Evolutionary conservation across 2,329 filamentous ascomycete species (phyloP).

Genomic region (Triangularia verruculosa): DNA sequence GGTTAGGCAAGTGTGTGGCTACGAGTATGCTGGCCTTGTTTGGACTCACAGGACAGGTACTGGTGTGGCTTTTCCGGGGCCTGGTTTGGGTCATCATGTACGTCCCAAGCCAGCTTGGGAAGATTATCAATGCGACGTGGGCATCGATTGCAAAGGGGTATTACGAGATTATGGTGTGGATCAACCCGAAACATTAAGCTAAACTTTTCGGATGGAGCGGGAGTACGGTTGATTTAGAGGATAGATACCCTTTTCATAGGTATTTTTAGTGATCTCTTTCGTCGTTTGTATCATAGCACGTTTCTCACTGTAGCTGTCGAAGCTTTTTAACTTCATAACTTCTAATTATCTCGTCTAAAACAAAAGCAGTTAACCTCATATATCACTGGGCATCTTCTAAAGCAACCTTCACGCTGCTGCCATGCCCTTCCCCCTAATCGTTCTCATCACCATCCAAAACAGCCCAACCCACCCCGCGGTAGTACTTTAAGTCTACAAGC

Average conservation of each 20-base stretch:
- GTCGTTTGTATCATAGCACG: background rate
- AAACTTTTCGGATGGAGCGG: background rate
- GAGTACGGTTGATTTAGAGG: background rate
- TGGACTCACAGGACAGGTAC: slow-evolving; percentile 30
- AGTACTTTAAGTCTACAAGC: slow-evolving; percentile 1
- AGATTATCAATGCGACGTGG: slow-evolving; percentile 33
- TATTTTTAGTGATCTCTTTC: background rate
- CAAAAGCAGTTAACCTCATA: background rate
- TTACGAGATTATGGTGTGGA: slow-evolving; percentile 37
- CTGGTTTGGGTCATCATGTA: slow-evolving; percentile 35
- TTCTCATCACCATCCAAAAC: slow-evolving; percentile 6
- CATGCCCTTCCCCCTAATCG: background rate
- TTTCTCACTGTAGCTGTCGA: background rate
- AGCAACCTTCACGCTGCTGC: too few relatives aligned
- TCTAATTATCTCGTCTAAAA: background rate
- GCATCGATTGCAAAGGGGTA: slow-evolving; percentile 32
- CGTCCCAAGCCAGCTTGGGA: slow-evolving; percentile 34
- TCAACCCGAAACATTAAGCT: slow-evolving; percentile 36
- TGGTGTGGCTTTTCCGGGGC: slow-evolving; percentile 29
- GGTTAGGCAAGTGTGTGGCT: slow-evolving; percentile 27
- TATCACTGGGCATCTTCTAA: background rate
- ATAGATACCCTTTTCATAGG: background rate
- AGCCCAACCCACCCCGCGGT: background rate
- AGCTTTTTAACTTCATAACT: background rate
- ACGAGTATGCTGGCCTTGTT: slow-evolving; percentile 33